Evolutionary conservation across 129 eudicot genomes (phyloP), one percentile per base, ranked within the genome.

Genomic region (Flaveria linearis): DNA sequence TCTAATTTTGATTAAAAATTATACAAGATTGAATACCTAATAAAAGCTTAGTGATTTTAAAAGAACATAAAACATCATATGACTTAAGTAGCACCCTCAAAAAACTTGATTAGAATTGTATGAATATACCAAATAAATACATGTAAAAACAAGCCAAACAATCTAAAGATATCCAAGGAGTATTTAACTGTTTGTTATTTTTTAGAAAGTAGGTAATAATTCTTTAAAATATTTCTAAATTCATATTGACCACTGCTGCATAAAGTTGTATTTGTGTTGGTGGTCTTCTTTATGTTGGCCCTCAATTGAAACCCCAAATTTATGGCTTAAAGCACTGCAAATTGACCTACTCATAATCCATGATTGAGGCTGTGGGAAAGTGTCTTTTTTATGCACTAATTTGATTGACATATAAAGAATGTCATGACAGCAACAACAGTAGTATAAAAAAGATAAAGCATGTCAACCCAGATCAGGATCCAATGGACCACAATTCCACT

Each of bases 391-490:
- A 50, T 63, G 76, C 84, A 80, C 84, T 80, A 74, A 80, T 49
- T 69, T 73, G 62, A 74, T 74, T 74, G 80, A 80, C 78, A 67
- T 74, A 74, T 78, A 78, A 78, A 80, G 84, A 80, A 80, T 74
- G 80, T 74, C 20, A 55, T 74, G 84, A 74, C 84, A 80, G 80
- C 84, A 80, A 74, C 84, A 80, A 74, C 80, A 74, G 51, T 57
- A 74, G 80, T 57, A 50, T 45, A 80, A 53, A 9, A 74, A 80
- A 51, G 63, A 12, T 42, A 79, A 79, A 73, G 83, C 79, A 80
- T 80, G 83, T 80, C 83, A 73, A 73, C 74, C 79, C 45, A 80
- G 50, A 80, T 56, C 71, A 47, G 26, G 50, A 20, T 66, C 53
- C 78, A 73, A 74, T 74, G 84, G 80, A 74, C 80, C 80, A 74